These are phyloP conservation scores for Diaporthe ampelina DNA, from an alignment of 2,329 filamentous ascomycete species.

Conservation along the genomic window DNA sequence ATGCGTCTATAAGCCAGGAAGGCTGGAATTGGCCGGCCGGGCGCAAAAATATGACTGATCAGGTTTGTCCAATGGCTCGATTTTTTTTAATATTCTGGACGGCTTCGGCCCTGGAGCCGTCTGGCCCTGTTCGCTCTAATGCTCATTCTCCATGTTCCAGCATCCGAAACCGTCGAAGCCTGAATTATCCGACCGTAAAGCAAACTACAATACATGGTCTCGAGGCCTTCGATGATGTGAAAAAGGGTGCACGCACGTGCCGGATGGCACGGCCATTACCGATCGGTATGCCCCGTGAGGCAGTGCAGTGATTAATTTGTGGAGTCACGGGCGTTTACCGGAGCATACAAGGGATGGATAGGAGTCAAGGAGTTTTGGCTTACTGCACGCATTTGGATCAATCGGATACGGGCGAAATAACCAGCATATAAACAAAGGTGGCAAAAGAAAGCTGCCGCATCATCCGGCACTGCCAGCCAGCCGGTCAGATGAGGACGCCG, in stretches of 20 bases:
- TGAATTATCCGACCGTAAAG: neutral
- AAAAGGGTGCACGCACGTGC: slow-evolving; percentile 15
- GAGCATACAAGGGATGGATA: slow-evolving; percentile 10
- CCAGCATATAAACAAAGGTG: neutral
- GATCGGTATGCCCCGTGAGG: slow-evolving; percentile 6
- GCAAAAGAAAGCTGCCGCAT: neutral
- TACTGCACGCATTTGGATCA: slow-evolving; percentile 11
- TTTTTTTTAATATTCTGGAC: neutral
- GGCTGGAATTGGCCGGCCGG: neutral
- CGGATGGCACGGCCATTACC: slow-evolving; percentile 11
- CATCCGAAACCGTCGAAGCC: neutral
- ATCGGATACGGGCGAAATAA: neutral
- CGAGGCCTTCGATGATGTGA: neutral
- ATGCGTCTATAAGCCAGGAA: slow-evolving; percentile 10
- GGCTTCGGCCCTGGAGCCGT: neutral
- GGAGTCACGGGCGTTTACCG: slow-evolving; percentile 25
- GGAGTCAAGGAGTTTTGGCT: slow-evolving; percentile 22
- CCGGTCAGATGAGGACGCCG: neutral
- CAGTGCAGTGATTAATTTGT: slow-evolving; percentile 23
- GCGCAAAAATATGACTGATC: slow-evolving; percentile 18
- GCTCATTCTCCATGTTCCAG: neutral
- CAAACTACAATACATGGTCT: neutral
- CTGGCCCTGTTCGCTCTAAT: neutral
- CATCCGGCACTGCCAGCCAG: neutral
- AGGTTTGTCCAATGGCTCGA: neutral